Percentiles rank a stretch among this genome's conserved stretches.
Conservation (phyloP, 306 rosid species). For the Rosa chinensis region DNA sequence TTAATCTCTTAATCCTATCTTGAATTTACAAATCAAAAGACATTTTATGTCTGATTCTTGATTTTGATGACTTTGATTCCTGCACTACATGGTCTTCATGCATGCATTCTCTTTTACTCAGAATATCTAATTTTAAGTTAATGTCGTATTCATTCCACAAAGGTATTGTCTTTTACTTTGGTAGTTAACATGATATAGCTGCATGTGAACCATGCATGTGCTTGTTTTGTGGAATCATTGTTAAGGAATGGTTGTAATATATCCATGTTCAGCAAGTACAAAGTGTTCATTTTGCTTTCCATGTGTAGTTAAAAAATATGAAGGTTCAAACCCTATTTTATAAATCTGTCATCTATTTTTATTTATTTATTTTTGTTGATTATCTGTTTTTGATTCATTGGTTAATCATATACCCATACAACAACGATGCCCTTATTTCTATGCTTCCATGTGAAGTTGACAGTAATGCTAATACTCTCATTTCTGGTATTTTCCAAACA, state of each 20-base stretch:
- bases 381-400: background rate
- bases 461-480: background rate
- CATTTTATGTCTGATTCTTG: conserved; percentile 12
- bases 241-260: background rate
- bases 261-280: background rate
- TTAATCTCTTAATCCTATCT: conserved; percentile 22
- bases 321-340: background rate
- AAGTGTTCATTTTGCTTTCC: conserved; percentile 8
- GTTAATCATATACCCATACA: background rate
- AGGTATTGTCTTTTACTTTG: background rate
- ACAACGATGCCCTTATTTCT: background rate
- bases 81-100: conserved; percentile 1
- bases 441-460: background rate
- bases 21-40: conserved; percentile 13
- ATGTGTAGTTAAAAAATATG: background rate
- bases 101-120: background rate
- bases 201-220: background rate
- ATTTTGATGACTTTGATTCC: background rate
- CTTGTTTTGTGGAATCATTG: background rate
- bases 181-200: background rate
- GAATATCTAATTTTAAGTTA: background rate
- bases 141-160: background rate
- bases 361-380: no score
- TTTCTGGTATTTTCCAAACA: background rate
- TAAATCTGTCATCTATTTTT: no score